Base-by-base conservation (phyloP, 1,284 basidiomycete genomes). In the Cronartium ribicola region DNA sequence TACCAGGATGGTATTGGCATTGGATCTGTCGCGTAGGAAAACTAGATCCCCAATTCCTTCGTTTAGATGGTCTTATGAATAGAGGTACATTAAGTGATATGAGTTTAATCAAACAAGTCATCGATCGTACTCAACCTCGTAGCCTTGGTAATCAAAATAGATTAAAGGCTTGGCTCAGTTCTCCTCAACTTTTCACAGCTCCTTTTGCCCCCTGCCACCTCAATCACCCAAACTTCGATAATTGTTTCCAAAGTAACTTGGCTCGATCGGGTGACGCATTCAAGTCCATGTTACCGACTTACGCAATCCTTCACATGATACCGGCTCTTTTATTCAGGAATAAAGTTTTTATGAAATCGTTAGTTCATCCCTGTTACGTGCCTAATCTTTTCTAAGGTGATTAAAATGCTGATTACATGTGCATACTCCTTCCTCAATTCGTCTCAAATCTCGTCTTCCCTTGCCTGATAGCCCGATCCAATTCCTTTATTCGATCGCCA, bases 281-380 rank as follows among this genome's bases (percentile, higher is more conserved):
- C 59, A 74, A 74, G 36, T 67, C 60, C 1, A 74, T 67, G 72
- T 17, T 74, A 20, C 72, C 72, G 5, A 74, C 72, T 20, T 74
- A 74, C 63, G 66, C 60, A 11, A 41, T 74, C 65, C 51, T 74
- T 36, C 72, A 74, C 61, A 43, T 67, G 37, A 59, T 74, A 17
- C 72, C 72, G 13, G 72, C 72, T 7, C 72, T 74, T 46, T 41
- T 74, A 46, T 74, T 74, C 39, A 66, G 72, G 55, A 74, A 65
- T 14, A 74, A 74, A 67, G 14, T 74, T 10, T 66, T 74, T 20
- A 67, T 74, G 37, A 74, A 74, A 67, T 67, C 72, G 72, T 74
- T 36, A 17, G 72, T 67, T 5, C 36, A 36, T 40, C 29, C 5
- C 40, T 29, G 22, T 65, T n/a, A 41, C 41, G 41, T 41, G 20